Evolutionary conservation across 1,139 yeast species (phyloP), one percentile per base, ranked within the genome.

Genomic region (Pichia sp.): DNA sequence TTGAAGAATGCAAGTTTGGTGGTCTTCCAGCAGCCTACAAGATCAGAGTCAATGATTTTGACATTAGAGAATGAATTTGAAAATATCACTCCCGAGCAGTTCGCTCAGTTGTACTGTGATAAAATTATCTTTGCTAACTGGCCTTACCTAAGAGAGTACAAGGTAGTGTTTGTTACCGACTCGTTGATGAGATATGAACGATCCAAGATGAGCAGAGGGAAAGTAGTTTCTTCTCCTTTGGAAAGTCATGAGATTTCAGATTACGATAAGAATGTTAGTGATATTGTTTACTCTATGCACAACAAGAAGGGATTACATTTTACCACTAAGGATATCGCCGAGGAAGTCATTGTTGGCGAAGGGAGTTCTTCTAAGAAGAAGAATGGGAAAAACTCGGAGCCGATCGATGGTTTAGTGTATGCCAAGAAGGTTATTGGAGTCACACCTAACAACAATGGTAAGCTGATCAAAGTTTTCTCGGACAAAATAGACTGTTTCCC

Each of bases 131-230:
- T 83, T 65, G 79, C 87, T 18, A 82, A 84, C 60, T 93, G 96
- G 95, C 99, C 99, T 26, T 89, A 83, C 65, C 73, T 93, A 60
- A 78, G 84, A 58, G 98, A 93, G 68, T 87, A 91, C 22, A 82
- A 79, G 62, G 82, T 93, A 42, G 74, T 82, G 16, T 77, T 79
- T 41, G 79, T 93, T 7, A 69, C 76, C 46, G 93, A 87, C 67
- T 78, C 75, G 9, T 70, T 73, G 40, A 69, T 69, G 59, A 74
- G 73, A 46, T 79, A 79, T 62, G 83, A 77, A 57, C 61, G 69
- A 19, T 64, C 69, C 36, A 74, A 71, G 55, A 66, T 60, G 53
- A 73, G 74, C 43, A 47, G 50, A 4, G 47, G 48, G 13, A 73
- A 71, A 49, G 66, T 74, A n/a, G 64, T 69, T 9, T 60, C 76